Percentiles rank a stretch among this genome's conserved stretches.
These are phyloP conservation scores for Neurospora sp. DNA, from an alignment of 495 filamentous ascomycete genomes.

Conservation along the genomic window DNA sequence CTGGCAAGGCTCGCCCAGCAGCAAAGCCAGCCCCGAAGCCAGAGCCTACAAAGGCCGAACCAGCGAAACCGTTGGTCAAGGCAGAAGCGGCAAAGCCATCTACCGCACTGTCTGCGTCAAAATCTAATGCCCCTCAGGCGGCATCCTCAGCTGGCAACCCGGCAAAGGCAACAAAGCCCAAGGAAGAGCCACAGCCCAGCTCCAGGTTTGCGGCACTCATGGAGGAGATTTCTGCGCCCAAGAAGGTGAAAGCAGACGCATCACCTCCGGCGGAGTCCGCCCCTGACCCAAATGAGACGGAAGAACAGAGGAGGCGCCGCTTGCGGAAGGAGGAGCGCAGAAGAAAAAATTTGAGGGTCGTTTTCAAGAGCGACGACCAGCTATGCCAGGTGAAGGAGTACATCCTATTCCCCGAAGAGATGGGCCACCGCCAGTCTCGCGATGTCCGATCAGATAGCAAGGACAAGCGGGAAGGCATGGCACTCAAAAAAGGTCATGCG, in stretches of 20 bases:
- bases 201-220: constrained; percentile 37
- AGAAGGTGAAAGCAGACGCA: constrained; percentile 29
- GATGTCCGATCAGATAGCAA: constrained; percentile 54
- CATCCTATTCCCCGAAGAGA: constrained; percentile 71
- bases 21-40: constrained; percentile 22
- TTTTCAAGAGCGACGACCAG: constrained; percentile 55
- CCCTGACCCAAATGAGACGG: constrained; percentile 53
- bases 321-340: constrained; percentile 71
- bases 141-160: constrained; percentile 1
- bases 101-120: constrained; percentile 4
- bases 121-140: neutral
- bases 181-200: constrained; percentile 22
- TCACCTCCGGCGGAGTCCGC: constrained; percentile 41
- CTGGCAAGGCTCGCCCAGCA: constrained; percentile 24
- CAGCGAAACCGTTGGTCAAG: neutral
- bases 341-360: constrained; percentile 56
- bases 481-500: constrained; percentile 56
- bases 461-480: constrained; percentile 55
- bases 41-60: constrained; percentile 13
- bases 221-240: constrained; percentile 56
- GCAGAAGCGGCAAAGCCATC: constrained; percentile 8
- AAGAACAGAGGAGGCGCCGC: constrained; percentile 61
- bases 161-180: constrained; percentile 10
- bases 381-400: constrained; percentile 66
- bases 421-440: constrained; percentile 57